Base-by-base conservation (phyloP, 2,329 filamentous ascomycete species). In the Plenodomus tracheiphilus region DNA sequence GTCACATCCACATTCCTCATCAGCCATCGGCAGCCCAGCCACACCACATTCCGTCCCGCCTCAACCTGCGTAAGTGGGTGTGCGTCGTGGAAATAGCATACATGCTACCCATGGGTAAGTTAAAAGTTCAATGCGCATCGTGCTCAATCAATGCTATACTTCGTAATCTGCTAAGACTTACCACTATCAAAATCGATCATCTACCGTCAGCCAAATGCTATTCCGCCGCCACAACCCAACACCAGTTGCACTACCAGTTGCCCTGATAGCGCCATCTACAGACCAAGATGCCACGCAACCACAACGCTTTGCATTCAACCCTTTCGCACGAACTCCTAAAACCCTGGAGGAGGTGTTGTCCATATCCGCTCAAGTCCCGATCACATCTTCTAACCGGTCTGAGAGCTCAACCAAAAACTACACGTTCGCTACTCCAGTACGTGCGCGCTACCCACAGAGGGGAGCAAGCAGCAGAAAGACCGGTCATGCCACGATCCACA, bases 31-130 rank as follows among this genome's bases (percentile, higher is more conserved):
- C 40, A 51, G 45, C 49, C 60, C 64, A 65, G 59, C 65, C 61
- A 57, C 53, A 53, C 39, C 40, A 38, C 67, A 67, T 69, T 66
- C 65, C 60, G 41, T 69, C 65, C 65, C 60, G 41, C 49, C 38
- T 50, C 54, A 46, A 51, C 49, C 53, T 46, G 47, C 39, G 18
- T 25, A 8, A 10, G 8, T 18, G n/a, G 16, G 15, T 18, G 13
- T 36, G 11, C 28, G 28, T 21, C 38, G 3, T 6, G 9, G 15
- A 16, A 30, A 30, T 17, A 7, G 10, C 8, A 20, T 32, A 21
- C 38, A n/a, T n/a, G n/a, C n/a, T n/a, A n/a, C n/a, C n/a, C n/a
- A n/a, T n/a, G n/a, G n/a, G n/a, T n/a, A n/a, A n/a, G n/a, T n/a
- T n/a, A n/a, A 15, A 25, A 40, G 16, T 21, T 28, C 39, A 17